Conservation (phyloP, 1,284 basidiomycete genomes). For the Cryptococcus amylolentus region DNA sequence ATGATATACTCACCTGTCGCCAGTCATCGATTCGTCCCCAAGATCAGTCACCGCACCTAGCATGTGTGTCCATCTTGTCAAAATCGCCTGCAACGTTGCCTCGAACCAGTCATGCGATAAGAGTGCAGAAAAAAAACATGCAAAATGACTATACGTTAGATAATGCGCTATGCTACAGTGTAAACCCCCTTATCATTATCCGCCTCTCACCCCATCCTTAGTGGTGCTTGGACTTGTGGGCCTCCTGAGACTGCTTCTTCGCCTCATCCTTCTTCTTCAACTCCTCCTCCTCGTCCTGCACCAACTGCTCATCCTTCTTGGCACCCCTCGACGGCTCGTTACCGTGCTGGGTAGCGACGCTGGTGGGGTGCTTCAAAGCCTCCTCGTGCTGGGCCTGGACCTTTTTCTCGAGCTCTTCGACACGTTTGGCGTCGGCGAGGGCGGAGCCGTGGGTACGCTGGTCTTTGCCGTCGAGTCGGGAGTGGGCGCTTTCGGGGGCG, state of each 20-base stretch:
- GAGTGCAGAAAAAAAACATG: too few relatives aligned
- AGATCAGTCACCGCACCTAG: too few relatives aligned
- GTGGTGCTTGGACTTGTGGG: constrained; percentile 24
- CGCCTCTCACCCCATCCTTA: constrained; percentile 2
- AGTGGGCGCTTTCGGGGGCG: constrained; percentile 31
- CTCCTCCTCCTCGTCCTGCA: constrained; percentile 34
- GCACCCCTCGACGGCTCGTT: constrained; percentile 37
- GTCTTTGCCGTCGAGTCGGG: constrained; percentile 35
- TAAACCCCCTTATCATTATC: neutral
- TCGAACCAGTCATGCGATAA: too few relatives aligned
- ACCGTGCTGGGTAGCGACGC: constrained; percentile 30
- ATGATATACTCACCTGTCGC: too few relatives aligned
- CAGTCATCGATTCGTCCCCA: too few relatives aligned
- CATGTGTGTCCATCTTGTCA: too few relatives aligned
- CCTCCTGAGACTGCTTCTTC: constrained; percentile 29
- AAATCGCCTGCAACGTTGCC: too few relatives aligned
- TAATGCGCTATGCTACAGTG: neutral
- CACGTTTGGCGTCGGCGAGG: constrained; percentile 28
- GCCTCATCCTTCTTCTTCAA: constrained; percentile 31
- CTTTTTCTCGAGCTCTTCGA: constrained; percentile 25
- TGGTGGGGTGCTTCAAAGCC: constrained; percentile 30
- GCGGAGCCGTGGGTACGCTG: constrained; percentile 31
- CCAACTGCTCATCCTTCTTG: constrained; percentile 34
- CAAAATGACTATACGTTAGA: too few relatives aligned
- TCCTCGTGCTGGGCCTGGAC: constrained; percentile 24